Percentiles rank a stretch among this genome's conserved stretches.
These are phyloP conservation scores for Porodaedalea pini DNA, from an alignment of 1,284 basidiomycete species.

Conservation along the genomic window DNA sequence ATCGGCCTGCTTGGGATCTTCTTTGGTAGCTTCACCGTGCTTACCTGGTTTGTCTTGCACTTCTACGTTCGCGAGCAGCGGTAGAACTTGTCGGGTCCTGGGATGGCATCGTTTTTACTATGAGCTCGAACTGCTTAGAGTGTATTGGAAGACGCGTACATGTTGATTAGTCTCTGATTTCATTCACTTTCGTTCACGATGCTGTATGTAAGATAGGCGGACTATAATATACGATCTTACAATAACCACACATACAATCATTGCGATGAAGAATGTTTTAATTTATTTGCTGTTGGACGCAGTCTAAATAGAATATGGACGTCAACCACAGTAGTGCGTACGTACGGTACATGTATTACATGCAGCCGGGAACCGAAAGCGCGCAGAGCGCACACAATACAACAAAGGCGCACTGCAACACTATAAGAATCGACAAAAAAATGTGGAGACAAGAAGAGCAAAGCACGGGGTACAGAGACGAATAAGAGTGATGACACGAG, in stretches of 20 bases:
- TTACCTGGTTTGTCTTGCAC: slow-evolving; percentile 79
- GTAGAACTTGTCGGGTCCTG: slow-evolving; percentile 34
- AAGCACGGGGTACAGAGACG: background rate
- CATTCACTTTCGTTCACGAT: background rate
- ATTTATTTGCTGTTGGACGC: too few relatives aligned
- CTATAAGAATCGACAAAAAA: slow-evolving; percentile 3
- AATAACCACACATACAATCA: too few relatives aligned
- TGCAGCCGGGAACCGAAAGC: background rate
- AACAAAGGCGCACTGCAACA: background rate
- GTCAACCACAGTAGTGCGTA: background rate
- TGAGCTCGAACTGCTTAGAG: too few relatives aligned
- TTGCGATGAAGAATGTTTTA: too few relatives aligned
- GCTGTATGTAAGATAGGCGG: background rate
- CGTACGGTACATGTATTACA: slow-evolving; percentile 1
- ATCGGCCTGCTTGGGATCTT: slow-evolving; percentile 79
- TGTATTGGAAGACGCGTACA: too few relatives aligned
- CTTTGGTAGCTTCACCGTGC: slow-evolving; percentile 71
- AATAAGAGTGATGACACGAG: background rate
- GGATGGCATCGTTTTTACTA: too few relatives aligned
- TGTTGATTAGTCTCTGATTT: background rate
- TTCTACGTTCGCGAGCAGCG: slow-evolving; percentile 89
- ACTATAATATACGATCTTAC: background rate
- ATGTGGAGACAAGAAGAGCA: background rate
- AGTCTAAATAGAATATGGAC: too few relatives aligned
- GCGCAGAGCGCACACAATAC: background rate